phyloP scores from a whole-genome alignment of 2,329 filamentous ascomycete genomes.

The Cadophora sp. region DNA sequence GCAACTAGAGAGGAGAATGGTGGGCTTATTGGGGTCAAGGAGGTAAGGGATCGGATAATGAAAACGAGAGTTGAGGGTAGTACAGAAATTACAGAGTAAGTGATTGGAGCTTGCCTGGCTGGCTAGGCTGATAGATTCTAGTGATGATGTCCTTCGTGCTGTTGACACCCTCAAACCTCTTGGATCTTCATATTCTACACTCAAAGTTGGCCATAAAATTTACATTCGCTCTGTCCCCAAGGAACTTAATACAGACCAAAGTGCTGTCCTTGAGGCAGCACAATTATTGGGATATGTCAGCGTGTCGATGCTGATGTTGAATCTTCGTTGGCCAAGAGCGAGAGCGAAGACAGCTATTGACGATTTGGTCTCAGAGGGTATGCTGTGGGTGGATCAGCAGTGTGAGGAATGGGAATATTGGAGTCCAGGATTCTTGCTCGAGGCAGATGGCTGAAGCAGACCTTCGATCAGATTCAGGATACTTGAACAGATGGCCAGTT shows the following conservation, averaged over 20 bases:
- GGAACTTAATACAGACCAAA: slow-evolving; percentile 94
- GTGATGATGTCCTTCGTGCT: slow-evolving; percentile 88
- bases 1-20: slow-evolving; percentile 90
- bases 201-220: slow-evolving; percentile 81
- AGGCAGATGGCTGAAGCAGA: slow-evolving; percentile 27
- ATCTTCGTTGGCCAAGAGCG: slow-evolving; percentile 84
- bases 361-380: slow-evolving; percentile 84
- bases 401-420: slow-evolving; percentile 91
- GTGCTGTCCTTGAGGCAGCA: slow-evolving; percentile 87
- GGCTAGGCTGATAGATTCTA: slow-evolving; percentile 43
- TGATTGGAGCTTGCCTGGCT: slow-evolving; percentile 26
- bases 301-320: slow-evolving; percentile 85
- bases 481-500: no score
- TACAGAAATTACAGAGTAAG: slow-evolving; percentile 78
- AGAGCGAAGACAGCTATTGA: slow-evolving; percentile 89
- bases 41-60: slow-evolving; percentile 79
- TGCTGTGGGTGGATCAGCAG: slow-evolving; percentile 95
- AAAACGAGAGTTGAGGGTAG: slow-evolving; percentile 76
- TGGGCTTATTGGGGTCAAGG: slow-evolving; percentile 83
- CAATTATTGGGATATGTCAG: slow-evolving; percentile 91
- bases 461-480: not conserved
- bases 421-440: slow-evolving; percentile 76
- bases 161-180: slow-evolving; percentile 87
- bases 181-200: slow-evolving; percentile 84
- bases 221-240: slow-evolving; percentile 94